Evolutionary conservation across 2,329 filamentous ascomycete genomes (phyloP), one percentile per base, ranked within the genome.

Genomic region (Furcasterigmium sp.): DNA sequence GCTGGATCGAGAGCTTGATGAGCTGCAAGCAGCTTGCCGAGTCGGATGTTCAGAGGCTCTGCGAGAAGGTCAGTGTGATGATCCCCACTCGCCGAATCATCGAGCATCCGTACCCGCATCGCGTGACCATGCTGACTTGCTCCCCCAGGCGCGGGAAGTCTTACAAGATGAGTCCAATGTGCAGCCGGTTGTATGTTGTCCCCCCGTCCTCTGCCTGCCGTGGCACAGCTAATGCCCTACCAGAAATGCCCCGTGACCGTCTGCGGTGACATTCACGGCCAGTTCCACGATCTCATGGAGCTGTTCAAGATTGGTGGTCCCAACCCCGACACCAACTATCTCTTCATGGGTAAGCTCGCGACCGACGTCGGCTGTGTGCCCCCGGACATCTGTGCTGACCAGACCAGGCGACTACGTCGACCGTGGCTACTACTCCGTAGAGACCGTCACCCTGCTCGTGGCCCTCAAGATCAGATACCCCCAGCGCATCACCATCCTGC

Each of bases 241-340:
- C 55, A 91, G 86, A 96, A 96, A 91, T 97, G 91, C 66, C 93
- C 93, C 36, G 93, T 97, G 54, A 98, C 93, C 44, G 93, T 98
- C 50, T 97, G 93, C 67, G 93, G 93, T 65, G 93, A 98, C 70
- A 98, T 98, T 64, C 93, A 98, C 69, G 93, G 93, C 54, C 93
- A 98, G 70, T 97, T 97, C 67, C 91, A 97, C 68, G 93, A 98
- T 63, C 72, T 98, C 67, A 97, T 98, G 90, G 93, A 98, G 72
- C 82, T 98, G 42, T 98, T 98, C 80, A 94, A 95, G 73, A 97
- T 98, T 66, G 93, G 93, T 56, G 93, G 93, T 43, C 90, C 91
- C 48, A 96, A 95, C 63, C 93, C 93, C 53, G 93, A 98, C 68
- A 97, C 93, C 62, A 97, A 97, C 75, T 97, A 97, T 70, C 84